These are phyloP conservation scores for Oxytropis ochrocephala DNA, from an alignment of 306 rosid species.

Conservation along the genomic window DNA sequence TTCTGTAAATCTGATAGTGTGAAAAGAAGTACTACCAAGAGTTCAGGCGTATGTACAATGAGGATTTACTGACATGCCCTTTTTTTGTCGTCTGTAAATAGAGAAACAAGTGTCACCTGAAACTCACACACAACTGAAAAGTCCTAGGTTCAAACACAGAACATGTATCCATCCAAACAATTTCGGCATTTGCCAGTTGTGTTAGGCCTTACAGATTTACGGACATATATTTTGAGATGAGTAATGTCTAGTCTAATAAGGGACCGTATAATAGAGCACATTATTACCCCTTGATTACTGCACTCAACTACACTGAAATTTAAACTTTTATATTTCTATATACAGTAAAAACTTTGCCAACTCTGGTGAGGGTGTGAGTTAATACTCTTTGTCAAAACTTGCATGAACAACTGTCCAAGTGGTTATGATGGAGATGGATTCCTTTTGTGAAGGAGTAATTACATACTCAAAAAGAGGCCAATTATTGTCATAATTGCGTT, in stretches of 20 bases:
- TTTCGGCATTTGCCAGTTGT: too few species aligned
- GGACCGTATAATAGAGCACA: not conserved
- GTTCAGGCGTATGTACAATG: constrained; percentile 10
- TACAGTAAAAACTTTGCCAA: not conserved
- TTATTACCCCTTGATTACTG: not conserved
- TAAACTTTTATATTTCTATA: constrained; percentile 5
- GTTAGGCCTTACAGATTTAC: too few species aligned
- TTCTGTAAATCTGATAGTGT: constrained; percentile 2
- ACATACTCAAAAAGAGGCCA: constrained; percentile 15
- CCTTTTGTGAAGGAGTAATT: constrained; percentile 1
- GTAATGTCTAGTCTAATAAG: too few species aligned
- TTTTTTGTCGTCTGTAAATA: too few species aligned
- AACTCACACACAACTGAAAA: too few species aligned
- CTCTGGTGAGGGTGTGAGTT: not conserved
- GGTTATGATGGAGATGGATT: constrained; percentile 12
- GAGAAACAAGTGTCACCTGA: too few species aligned
- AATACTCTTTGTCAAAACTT: not conserved
- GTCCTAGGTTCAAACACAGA: too few species aligned
- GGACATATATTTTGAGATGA: constrained; percentile 6
- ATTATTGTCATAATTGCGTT: constrained; percentile 26
- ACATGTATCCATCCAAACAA: too few species aligned
- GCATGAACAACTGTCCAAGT: not conserved
- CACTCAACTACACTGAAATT: constrained; percentile 16
- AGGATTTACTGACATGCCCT: constrained; percentile 17
- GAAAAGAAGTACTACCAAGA: constrained; percentile 21